Base-by-base conservation (phyloP, 2,329 filamentous ascomycete genomes). In the Colletotrichum sp. region DNA sequence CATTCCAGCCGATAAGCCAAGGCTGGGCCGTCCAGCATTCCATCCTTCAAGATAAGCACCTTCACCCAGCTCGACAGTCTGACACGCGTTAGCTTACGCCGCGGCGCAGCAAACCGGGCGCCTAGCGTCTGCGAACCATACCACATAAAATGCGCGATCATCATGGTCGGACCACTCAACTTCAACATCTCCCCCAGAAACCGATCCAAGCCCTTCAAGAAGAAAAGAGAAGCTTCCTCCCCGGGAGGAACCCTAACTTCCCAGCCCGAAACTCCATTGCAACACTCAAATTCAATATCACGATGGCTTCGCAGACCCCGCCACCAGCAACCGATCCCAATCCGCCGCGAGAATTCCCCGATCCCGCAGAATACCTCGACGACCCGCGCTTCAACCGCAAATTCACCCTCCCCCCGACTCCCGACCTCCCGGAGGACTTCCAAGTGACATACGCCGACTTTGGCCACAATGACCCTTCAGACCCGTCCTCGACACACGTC, bases 391-490 rank as follows among this genome's bases (percentile, higher is more conserved):
- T 83, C 68, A 79, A 80, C 48, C 75, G 74, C 55, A 76, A 66
- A 21, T 81, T 83, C 76, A 78, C 76, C n/a, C 63, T 82, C 2
- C 80, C 81, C 2, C 72, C 81, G 7, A 74, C 80, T 57, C 67
- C 78, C 2, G 70, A 55, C 16, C 76, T 77, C 18, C 71, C 80
- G 63, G 75, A 69, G 7, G 13, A 66, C 7, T 66, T 76, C 66
- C 43, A 60, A 5, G 67, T 83, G 18, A 77, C 72, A 8, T 84
- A 83, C 67, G 79, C 80, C 74, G 83, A 83, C 78, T 83, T 78
- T 63, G 82, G 82, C 67, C 83, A 82, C 72, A 80, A 78, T 69
- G 79, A 82, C 69, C 78, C 79, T 28, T 77, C 66, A 3, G 55
- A 78, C 28, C 79, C 81, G 0, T 78, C 80, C 12, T 67, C 78